phyloP scores from a whole-genome alignment of 176 grass and related monocot species.

The Oryza glaberrima region DNA sequence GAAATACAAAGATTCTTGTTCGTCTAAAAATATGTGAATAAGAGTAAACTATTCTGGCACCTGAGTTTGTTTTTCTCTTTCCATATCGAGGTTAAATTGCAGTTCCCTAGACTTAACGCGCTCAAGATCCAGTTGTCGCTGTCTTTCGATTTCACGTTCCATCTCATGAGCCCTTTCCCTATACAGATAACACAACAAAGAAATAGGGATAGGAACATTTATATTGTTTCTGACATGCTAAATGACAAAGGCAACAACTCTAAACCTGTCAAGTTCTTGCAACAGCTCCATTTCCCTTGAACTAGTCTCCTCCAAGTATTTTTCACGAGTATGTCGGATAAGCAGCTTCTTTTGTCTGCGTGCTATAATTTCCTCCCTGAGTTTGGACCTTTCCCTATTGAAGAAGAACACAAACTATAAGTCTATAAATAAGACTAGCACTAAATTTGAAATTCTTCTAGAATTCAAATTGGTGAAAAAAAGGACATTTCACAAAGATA shows the following conservation, averaged over 20 bases:
- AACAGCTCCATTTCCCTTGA: constrained; percentile 85
- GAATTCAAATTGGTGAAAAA: background rate
- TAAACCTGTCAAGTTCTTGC: constrained; percentile 92
- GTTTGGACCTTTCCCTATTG: constrained; percentile 74
- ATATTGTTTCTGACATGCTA: constrained; percentile 4
- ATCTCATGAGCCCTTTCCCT: constrained; percentile 77
- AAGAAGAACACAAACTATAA: constrained; percentile 40
- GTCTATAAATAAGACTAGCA: background rate
- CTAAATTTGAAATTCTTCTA: constrained; percentile 13
- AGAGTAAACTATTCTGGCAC: constrained; percentile 40
- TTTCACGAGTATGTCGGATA: constrained; percentile 77
- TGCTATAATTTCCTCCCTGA: constrained; percentile 85
- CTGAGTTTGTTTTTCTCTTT: constrained; percentile 91
- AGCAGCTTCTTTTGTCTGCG: constrained; percentile 88
- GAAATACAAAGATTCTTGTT: background rate
- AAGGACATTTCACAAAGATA: background rate
- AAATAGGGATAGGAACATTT: constrained; percentile 27
- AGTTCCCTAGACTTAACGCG: constrained; percentile 85
- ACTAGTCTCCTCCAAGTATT: constrained; percentile 76
- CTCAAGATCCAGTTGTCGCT: constrained; percentile 78
- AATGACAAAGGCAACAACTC: constrained; percentile 22
- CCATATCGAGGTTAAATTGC: constrained; percentile 85
- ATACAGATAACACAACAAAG: constrained; percentile 24
- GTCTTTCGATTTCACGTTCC: constrained; percentile 84
- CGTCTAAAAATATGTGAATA: background rate